Percentiles rank a stretch among this genome's conserved stretches.
Conservation (phyloP, 805 yeast genomes). For the Grigorovia yakushimaensis region DNA sequence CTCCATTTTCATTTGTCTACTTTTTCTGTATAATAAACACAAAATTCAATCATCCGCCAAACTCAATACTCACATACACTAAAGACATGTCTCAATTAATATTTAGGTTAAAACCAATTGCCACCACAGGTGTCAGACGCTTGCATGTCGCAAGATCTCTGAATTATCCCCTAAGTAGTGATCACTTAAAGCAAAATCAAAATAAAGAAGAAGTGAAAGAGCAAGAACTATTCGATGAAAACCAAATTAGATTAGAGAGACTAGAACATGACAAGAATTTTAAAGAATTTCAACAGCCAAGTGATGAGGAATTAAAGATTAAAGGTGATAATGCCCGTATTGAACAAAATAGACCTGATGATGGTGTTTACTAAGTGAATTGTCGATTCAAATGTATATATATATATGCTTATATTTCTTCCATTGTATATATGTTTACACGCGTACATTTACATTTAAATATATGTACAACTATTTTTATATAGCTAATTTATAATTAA, state of each 20-base stretch:
- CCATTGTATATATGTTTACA: too few relatives aligned
- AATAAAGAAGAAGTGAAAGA: slow-evolving; percentile 16
- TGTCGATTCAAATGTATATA: background rate
- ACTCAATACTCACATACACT: too few relatives aligned
- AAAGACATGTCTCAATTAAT: background rate
- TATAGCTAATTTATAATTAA: too few relatives aligned
- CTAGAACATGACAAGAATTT: slow-evolving; percentile 18
- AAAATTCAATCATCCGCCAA: too few relatives aligned
- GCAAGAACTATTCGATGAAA: slow-evolving; percentile 20
- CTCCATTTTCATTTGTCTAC: too few relatives aligned
- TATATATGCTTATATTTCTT: background rate
- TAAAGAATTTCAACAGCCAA: slow-evolving; percentile 12
- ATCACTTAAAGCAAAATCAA: slow-evolving; percentile 11
- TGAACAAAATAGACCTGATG: slow-evolving; percentile 30
- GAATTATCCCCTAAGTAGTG: background rate
- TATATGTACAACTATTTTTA: too few relatives aligned
- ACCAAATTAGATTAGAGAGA: slow-evolving; percentile 20
- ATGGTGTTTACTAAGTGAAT: slow-evolving; percentile 23
- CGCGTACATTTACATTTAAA: too few relatives aligned
- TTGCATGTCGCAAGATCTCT: background rate
- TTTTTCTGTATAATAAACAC: too few relatives aligned
- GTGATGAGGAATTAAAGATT: slow-evolving; percentile 18
- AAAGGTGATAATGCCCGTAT: slow-evolving; percentile 26
- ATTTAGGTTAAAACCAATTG: background rate
- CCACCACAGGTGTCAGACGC: background rate